These are phyloP conservation scores for Suhomyces sp. DNA, from an alignment of 805 yeast genomes.

Conservation along the genomic window DNA sequence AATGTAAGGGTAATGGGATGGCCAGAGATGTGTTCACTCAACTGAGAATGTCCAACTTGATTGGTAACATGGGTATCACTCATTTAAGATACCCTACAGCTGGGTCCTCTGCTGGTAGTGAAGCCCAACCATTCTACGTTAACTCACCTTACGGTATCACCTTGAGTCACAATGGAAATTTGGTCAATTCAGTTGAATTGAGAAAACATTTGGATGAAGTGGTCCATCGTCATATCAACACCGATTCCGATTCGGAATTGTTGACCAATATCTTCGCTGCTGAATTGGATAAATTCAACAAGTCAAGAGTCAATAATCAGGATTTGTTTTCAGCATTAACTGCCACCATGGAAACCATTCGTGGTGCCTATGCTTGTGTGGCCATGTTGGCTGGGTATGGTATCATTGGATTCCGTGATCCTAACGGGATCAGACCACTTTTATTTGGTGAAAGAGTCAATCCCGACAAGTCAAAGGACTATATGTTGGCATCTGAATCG, in stretches of 20 bases:
- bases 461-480: slow-evolving; percentile 70
- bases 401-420: slow-evolving; percentile 92
- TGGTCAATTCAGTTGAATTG: slow-evolving; percentile 81
- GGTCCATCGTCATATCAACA: slow-evolving; percentile 95
- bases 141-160: slow-evolving; percentile 95
- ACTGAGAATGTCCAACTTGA: slow-evolving; percentile 69
- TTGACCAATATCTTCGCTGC: slow-evolving; percentile 87
- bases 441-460: slow-evolving; percentile 78
- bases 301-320: slow-evolving; percentile 85
- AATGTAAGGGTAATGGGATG: slow-evolving; percentile 99
- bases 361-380: slow-evolving; percentile 97
- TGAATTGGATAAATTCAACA: slow-evolving; percentile 86
- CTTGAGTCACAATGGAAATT: slow-evolving; percentile 90
- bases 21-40: slow-evolving; percentile 96
- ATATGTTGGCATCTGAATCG: slow-evolving; percentile 93
- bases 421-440: slow-evolving; percentile 93
- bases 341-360: slow-evolving; percentile 75
- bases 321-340: slow-evolving; percentile 85
- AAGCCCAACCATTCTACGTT: slow-evolving; percentile 98
- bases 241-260: slow-evolving; percentile 94
- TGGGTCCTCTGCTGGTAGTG: slow-evolving; percentile 91
- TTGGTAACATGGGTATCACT: slow-evolving; percentile 93
- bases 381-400: slow-evolving; percentile 97
- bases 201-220: slow-evolving; percentile 82
- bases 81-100: slow-evolving; percentile 97